phyloP scores from a whole-genome alignment of 768 basidiomycete species.

The Boletus rubroflammeus region DNA sequence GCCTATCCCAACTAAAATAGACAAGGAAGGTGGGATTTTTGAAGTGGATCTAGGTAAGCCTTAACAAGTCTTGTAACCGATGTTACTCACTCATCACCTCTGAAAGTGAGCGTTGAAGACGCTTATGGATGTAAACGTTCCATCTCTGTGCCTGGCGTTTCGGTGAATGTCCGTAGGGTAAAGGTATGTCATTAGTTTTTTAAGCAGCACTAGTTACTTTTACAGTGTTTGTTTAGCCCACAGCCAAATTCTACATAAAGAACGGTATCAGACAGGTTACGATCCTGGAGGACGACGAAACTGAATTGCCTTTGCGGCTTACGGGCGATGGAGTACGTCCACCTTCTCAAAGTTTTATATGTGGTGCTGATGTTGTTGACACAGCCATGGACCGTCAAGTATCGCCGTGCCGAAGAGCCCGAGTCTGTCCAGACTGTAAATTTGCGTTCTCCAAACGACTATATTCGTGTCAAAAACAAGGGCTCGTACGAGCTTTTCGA shows the following conservation, averaged over 20 bases:
- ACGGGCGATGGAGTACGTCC: slow-evolving; percentile 83
- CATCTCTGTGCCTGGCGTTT: slow-evolving; percentile 70
- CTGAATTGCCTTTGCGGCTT: slow-evolving; percentile 74
- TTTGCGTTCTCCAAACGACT: slow-evolving; percentile 63
- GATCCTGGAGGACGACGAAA: slow-evolving; percentile 70
- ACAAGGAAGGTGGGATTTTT: slow-evolving; percentile 68
- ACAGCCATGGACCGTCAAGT: slow-evolving; percentile 87
- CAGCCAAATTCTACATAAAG: slow-evolving; percentile 79
- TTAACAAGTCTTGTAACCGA: background rate
- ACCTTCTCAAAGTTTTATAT: background rate
- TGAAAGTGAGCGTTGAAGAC: slow-evolving; percentile 80
- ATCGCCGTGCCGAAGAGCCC: slow-evolving; percentile 50
- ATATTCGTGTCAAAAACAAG: slow-evolving; percentile 67
- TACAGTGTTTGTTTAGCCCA: slow-evolving; percentile 52
- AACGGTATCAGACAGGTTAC: slow-evolving; percentile 52
- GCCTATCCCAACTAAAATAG: slow-evolving; percentile 64
- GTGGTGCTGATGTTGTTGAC: slow-evolving; percentile 2
- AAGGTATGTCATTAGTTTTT: slow-evolving; percentile 46
- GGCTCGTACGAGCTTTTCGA: slow-evolving; percentile 74
- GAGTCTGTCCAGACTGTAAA: slow-evolving; percentile 38
- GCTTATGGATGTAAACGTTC: slow-evolving; percentile 80
- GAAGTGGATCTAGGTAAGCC: slow-evolving; percentile 72
- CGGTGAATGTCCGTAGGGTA: slow-evolving; percentile 79
- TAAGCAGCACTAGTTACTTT: background rate
- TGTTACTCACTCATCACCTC: background rate